Conservation (phyloP, 1,139 yeast species). For the Nadsonia starkeyi-henricii region DNA sequence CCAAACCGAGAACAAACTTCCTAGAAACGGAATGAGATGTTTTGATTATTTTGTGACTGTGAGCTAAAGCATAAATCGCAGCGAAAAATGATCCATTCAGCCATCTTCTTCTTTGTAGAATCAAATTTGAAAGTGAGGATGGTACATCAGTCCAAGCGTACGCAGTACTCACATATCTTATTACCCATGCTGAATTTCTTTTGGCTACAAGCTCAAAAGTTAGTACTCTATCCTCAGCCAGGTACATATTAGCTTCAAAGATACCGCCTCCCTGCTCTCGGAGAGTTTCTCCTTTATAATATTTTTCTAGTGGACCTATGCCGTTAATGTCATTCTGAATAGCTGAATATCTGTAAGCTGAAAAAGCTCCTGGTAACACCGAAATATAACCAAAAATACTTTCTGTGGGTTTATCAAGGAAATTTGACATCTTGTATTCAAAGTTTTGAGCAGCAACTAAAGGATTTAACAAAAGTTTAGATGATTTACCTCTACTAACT, state of each 20-base stretch:
- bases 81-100: not conserved
- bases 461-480: conserved; percentile 47
- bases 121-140: not conserved
- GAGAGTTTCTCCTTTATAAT: conserved; percentile 65
- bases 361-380: conserved; percentile 75
- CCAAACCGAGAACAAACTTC: conserved; percentile 49
- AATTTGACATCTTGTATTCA: conserved; percentile 71
- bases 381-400: conserved; percentile 71
- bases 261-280: conserved; percentile 47
- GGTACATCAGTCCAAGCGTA: not conserved
- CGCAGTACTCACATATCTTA: not conserved
- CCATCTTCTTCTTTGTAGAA: not conserved
- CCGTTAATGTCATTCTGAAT: conserved; percentile 47
- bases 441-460: conserved; percentile 75
- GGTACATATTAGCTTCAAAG: conserved; percentile 70
- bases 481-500: conserved; percentile 48
- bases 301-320: conserved; percentile 61
- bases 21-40: not conserved
- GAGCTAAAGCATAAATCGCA: not conserved
- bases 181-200: not conserved
- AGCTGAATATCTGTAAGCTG: conserved; percentile 70
- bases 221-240: conserved; percentile 73
- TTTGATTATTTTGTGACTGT: not conserved
- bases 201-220: conserved; percentile 24
- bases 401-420: conserved; percentile 74